A percentile compares a stretch with the other conserved stretches of the same genome.
Evolutionary conservation across 2,329 filamentous ascomycete genomes (phyloP).

Genomic region (Scleromitrula shiraiana): DNA sequence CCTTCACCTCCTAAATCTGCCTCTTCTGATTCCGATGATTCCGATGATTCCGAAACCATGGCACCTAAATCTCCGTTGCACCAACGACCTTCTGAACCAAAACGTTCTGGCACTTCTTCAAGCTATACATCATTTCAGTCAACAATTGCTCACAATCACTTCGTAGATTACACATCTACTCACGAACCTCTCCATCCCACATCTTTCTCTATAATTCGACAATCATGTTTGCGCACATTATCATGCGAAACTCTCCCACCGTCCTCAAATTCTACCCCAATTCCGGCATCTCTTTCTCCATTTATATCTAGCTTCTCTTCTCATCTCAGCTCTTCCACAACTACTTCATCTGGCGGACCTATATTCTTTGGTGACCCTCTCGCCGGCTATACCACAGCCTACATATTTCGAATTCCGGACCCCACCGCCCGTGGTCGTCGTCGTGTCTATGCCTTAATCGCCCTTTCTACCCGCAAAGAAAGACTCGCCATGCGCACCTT

Average conservation of each 20-base stretch:
- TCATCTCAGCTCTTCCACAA: slow-evolving; percentile 30
- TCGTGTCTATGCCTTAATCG: slow-evolving; percentile 60
- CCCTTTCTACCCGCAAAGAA: slow-evolving; percentile 57
- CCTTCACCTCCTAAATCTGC: slow-evolving; percentile 25
- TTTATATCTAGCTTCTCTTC: slow-evolving; percentile 31
- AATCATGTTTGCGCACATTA: slow-evolving; percentile 57
- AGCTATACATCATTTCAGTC: slow-evolving; percentile 36
- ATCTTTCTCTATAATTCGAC: slow-evolving; percentile 60
- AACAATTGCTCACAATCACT: slow-evolving; percentile 50
- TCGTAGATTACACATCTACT: slow-evolving; percentile 60
- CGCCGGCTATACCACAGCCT: slow-evolving; percentile 61
- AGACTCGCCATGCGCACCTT: slow-evolving; percentile 59
- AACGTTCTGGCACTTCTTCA: slow-evolving; percentile 20
- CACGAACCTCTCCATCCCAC: slow-evolving; percentile 53
- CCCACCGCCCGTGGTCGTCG: slow-evolving; percentile 59
- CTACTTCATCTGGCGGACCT: slow-evolving; percentile 52
- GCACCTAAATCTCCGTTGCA: slow-evolving; percentile 11
- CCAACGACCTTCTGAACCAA: slow-evolving; percentile 8
- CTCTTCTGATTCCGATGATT: slow-evolving; percentile 24
- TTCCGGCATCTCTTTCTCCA: slow-evolving; percentile 34
- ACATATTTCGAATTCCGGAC: slow-evolving; percentile 62
- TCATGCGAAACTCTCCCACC: slow-evolving; percentile 59
- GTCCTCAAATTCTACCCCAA: slow-evolving; percentile 32
- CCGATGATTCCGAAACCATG: slow-evolving; percentile 18
- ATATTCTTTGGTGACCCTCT: slow-evolving; percentile 61